These are phyloP conservation scores for Sarocladium kiliense DNA, from an alignment of 2,329 filamentous ascomycete genomes.

Conservation along the genomic window DNA sequence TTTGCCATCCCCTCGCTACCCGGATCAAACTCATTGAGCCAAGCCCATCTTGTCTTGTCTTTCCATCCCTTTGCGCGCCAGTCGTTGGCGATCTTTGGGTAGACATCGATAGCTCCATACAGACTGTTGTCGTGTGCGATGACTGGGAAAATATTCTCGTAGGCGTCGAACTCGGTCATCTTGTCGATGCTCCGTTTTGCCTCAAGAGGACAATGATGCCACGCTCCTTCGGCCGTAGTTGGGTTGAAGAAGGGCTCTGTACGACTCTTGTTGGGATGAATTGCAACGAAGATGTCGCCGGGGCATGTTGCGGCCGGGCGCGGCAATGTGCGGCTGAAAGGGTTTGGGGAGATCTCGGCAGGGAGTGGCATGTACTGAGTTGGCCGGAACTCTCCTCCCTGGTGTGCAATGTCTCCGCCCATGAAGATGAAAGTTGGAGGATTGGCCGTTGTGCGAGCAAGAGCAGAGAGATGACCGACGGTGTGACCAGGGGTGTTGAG, in stretches of 20 bases:
- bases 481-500: slow-evolving; percentile 36
- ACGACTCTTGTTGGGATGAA: not conserved
- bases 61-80: slow-evolving; percentile 19
- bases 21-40: slow-evolving; percentile 17
- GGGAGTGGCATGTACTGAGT: slow-evolving; percentile 28
- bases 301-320: not conserved
- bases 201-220: not conserved
- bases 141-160: slow-evolving; percentile 19
- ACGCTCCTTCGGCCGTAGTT: not conserved
- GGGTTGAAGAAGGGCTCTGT: not conserved
- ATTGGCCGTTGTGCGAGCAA: slow-evolving; percentile 29
- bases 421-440: slow-evolving; percentile 34
- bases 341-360: slow-evolving; percentile 16
- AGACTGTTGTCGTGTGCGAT: slow-evolving; percentile 20
- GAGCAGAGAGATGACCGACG: slow-evolving; percentile 33
- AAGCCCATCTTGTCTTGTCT: slow-evolving; percentile 15
- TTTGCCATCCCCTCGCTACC: not conserved
- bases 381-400: slow-evolving; percentile 30
- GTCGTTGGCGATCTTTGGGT: slow-evolving; percentile 17
- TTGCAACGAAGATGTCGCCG: not conserved
- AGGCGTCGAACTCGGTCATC: slow-evolving; percentile 17
- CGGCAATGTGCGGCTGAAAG: not conserved
- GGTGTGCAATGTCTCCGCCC: slow-evolving; percentile 39
- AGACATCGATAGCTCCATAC: slow-evolving; percentile 14
- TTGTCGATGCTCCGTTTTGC: slow-evolving; percentile 8